phyloP scores from a whole-genome alignment of 768 basidiomycete species.

The Rhodocollybia butyracea region DNA sequence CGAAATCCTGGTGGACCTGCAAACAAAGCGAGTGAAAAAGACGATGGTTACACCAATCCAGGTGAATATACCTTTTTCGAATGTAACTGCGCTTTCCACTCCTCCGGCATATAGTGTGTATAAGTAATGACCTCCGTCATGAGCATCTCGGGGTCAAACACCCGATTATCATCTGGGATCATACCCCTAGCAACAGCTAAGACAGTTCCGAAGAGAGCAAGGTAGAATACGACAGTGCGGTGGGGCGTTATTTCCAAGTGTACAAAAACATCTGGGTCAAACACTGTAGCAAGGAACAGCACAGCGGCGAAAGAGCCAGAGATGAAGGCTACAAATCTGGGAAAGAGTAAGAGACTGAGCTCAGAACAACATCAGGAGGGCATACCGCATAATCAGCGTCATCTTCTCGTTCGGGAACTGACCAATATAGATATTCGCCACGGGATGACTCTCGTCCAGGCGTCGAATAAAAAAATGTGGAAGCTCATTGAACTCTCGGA shows the following conservation, averaged over 20 bases:
- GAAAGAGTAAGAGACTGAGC: neutral
- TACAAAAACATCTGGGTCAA: constrained; percentile 91
- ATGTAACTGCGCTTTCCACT: constrained; percentile 88
- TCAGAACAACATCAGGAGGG: constrained; percentile 5
- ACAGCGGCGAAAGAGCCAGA: constrained; percentile 97
- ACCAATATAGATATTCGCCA: constrained; percentile 92
- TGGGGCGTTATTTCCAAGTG: constrained; percentile 95
- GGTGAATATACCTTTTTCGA: constrained; percentile 68
- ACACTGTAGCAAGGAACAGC: constrained; percentile 83
- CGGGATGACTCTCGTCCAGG: constrained; percentile 83
- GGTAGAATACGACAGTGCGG: constrained; percentile 91
- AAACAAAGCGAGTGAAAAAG: neutral
- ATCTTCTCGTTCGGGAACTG: constrained; percentile 97
- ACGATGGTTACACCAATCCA: neutral
- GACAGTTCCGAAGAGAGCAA: constrained; percentile 82
- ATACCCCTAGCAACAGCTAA: constrained; percentile 90
- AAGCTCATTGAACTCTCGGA: constrained; percentile 97
- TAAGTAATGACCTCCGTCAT: constrained; percentile 91
- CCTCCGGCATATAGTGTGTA: constrained; percentile 94
- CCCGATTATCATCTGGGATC: constrained; percentile 91
- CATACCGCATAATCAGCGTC: constrained; percentile 85
- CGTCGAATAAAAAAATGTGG: constrained; percentile 88
- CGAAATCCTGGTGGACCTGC: constrained; percentile 88
- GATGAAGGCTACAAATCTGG: constrained; percentile 92
- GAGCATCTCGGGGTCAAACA: constrained; percentile 91